Conservation (phyloP, 1,284 basidiomycete genomes). For the Pseudozyma sp. region DNA sequence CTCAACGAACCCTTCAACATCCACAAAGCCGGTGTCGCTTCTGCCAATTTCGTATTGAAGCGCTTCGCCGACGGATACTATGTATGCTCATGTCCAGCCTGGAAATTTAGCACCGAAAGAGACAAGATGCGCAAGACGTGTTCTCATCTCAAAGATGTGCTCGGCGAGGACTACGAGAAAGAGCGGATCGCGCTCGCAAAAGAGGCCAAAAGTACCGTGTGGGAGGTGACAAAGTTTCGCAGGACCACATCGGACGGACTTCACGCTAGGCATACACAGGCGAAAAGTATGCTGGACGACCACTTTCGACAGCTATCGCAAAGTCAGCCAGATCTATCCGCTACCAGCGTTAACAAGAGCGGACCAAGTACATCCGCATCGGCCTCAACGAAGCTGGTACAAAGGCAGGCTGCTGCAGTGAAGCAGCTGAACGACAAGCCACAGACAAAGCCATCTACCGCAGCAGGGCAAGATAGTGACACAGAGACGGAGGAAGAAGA, state of each 20-base stretch:
- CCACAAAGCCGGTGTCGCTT: conserved; percentile 15
- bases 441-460: neutral
- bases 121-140: conserved; percentile 75
- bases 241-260: conserved; percentile 26
- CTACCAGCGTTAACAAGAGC: neutral
- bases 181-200: conserved; percentile 24
- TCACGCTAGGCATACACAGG: conserved; percentile 35
- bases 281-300: conserved; percentile 39
- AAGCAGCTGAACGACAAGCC: neutral
- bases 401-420: neutral
- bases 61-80: conserved; percentile 70
- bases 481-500: conserved; percentile 45
- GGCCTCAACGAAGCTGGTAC: neutral
- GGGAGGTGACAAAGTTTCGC: conserved; percentile 29
- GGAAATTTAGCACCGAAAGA: conserved; percentile 72
- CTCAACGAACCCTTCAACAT: conserved; percentile 24
- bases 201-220: conserved; percentile 42
- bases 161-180: conserved; percentile 75
- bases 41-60: conserved; percentile 20
- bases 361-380: neutral
- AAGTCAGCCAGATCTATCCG: conserved; percentile 17
- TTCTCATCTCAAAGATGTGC: conserved; percentile 75
- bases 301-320: conserved; percentile 38
- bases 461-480: conserved; percentile 17
- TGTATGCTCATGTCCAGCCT: conserved; percentile 70